Percentiles rank a stretch among this genome's conserved stretches.
phyloP scores from a whole-genome alignment of 2,329 filamentous ascomycete genomes.

The Fusarium sp. region DNA sequence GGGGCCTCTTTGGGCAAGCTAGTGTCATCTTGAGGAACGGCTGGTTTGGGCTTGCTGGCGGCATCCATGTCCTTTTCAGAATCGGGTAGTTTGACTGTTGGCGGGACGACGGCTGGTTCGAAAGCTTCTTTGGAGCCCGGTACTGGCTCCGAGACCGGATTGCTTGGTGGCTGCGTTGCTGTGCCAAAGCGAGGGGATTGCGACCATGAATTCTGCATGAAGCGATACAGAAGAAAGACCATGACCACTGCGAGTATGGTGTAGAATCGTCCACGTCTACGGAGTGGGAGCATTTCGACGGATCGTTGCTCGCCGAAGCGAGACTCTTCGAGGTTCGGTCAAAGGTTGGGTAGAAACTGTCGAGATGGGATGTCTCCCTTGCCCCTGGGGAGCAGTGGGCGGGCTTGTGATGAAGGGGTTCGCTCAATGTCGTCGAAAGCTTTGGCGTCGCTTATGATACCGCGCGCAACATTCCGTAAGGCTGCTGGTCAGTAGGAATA shows the following conservation, averaged over 20 bases:
- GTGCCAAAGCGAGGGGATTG: conserved; percentile 30
- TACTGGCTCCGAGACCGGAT: conserved; percentile 17
- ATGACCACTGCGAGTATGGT: conserved; percentile 63
- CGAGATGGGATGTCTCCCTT: neutral
- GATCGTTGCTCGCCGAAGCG: conserved; percentile 40
- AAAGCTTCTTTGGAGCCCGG: conserved; percentile 30
- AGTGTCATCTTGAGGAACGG: conserved; percentile 13
- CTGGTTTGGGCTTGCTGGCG: conserved; percentile 21
- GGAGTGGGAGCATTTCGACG: conserved; percentile 57
- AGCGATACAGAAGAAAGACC: conserved; percentile 63
- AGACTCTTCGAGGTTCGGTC: conserved; percentile 31
- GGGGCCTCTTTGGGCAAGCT: conserved; percentile 3
- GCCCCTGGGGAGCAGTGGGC: neutral
- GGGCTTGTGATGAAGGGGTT: conserved; percentile 1
- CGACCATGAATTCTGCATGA: conserved; percentile 55
- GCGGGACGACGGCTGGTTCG: conserved; percentile 29
- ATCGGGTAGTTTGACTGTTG: conserved; percentile 26
- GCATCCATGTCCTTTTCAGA: conserved; percentile 20
- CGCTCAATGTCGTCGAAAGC: conserved; percentile 18
- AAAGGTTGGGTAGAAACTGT: neutral
- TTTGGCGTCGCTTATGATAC: conserved; percentile 18
- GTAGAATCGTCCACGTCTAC: conserved; percentile 70
- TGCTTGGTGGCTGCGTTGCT: conserved; percentile 15
- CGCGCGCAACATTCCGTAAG: conserved; percentile 25
- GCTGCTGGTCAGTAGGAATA: conserved; percentile 6